Conservation (phyloP, 148 eudicot genomes). For the Chenopodium album region DNA sequence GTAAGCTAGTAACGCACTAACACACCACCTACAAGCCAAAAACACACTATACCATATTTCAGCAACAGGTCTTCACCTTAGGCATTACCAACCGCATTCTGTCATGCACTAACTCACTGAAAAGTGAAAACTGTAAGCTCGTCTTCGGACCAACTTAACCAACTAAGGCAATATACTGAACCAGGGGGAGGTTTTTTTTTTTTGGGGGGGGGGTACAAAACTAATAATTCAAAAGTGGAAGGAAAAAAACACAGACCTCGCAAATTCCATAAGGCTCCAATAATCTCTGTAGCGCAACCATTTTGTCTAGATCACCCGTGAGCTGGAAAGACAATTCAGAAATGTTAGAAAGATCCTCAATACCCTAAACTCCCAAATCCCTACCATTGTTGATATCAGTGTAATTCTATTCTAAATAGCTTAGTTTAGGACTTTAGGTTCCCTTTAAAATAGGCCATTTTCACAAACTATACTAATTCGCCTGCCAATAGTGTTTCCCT, state of each 20-base stretch:
- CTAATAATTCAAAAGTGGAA: background rate
- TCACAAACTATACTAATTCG: background rate
- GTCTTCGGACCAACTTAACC: too few species aligned
- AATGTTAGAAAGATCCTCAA: background rate
- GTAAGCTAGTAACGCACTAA: too few species aligned
- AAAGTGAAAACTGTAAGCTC: too few species aligned
- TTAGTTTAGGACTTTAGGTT: background rate
- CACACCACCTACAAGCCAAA: too few species aligned
- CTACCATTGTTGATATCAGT: background rate
- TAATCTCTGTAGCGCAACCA: conserved; percentile 86
- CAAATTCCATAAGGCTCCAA: conserved; percentile 92
- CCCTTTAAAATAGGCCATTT: background rate
- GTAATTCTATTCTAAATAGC: background rate
- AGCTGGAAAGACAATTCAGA: conserved; percentile 42
- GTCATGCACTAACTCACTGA: too few species aligned
- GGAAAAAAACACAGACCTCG: conserved; percentile 62
- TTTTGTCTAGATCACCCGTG: conserved; percentile 78
- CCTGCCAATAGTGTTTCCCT: background rate
- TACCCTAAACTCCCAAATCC: background rate
- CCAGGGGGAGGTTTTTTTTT: too few species aligned
- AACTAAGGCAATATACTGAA: too few species aligned
- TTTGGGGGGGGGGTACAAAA: background rate
- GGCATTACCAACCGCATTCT: too few species aligned
- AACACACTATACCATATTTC: too few species aligned
- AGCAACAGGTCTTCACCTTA: too few species aligned